phyloP scores from a whole-genome alignment of 2,329 filamentous ascomycete genomes.

The Fusarium solani-melongenae region DNA sequence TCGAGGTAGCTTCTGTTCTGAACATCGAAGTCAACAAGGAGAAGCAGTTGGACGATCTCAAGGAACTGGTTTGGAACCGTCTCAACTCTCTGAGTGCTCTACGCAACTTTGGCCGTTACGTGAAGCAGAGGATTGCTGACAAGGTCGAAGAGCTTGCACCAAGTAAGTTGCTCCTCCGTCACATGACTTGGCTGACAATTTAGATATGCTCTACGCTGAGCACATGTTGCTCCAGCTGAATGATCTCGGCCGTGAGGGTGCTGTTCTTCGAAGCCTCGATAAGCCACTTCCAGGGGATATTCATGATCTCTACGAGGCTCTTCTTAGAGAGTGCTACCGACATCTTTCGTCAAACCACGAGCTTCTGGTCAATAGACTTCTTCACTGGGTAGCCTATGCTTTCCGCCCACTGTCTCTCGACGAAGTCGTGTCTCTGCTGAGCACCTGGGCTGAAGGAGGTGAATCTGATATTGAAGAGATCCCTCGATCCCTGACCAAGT shows the following conservation, averaged over 20 bases:
- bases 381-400: slow-evolving; percentile 45
- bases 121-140: slow-evolving; percentile 44
- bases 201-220: slow-evolving; percentile 51
- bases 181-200: not conserved
- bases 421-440: slow-evolving; percentile 37
- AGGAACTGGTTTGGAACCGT: slow-evolving; percentile 40
- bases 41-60: slow-evolving; percentile 44
- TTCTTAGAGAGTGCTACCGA: slow-evolving; percentile 42
- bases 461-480: slow-evolving; percentile 42
- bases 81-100: slow-evolving; percentile 41
- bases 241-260: slow-evolving; percentile 47
- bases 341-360: slow-evolving; percentile 30
- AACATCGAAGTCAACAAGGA: slow-evolving; percentile 41
- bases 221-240: slow-evolving; percentile 48
- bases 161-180: slow-evolving; percentile 35
- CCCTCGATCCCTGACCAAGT: slow-evolving; percentile 40
- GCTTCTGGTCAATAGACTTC: slow-evolving; percentile 31
- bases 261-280: slow-evolving; percentile 44
- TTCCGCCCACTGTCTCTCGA: slow-evolving; percentile 36
- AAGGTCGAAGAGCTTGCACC: slow-evolving; percentile 46
- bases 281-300: slow-evolving; percentile 39
- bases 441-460: slow-evolving; percentile 23
- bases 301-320: slow-evolving; percentile 41
- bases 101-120: slow-evolving; percentile 43
- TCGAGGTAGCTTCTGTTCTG: slow-evolving; percentile 15